Conservation (phyloP, 192 early-diverging fungal species). For the Linnemannia schmuckeri region DNA sequence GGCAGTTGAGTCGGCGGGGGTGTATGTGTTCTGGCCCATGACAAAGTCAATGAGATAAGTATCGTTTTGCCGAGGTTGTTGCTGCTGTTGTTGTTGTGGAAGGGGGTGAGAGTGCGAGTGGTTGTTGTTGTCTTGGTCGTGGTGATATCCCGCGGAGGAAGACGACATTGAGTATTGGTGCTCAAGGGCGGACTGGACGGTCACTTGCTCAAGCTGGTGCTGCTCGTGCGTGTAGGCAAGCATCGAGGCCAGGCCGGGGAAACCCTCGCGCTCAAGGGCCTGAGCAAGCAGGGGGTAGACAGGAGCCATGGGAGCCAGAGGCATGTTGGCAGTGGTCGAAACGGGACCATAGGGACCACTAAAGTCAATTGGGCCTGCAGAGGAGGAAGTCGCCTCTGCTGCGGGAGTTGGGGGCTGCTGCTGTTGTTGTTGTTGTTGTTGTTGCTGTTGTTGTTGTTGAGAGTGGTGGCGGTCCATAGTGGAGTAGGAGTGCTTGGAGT, state of each 20-base stretch:
- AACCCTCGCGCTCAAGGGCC: constrained; percentile 43
- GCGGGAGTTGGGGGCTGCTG: constrained; percentile 24
- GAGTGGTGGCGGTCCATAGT: constrained; percentile 19
- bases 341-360: constrained; percentile 4
- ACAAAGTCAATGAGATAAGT: constrained; percentile 39
- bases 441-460: constrained; percentile 21
- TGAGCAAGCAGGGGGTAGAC: constrained; percentile 40
- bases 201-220: constrained; percentile 43
- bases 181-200: constrained; percentile 30
- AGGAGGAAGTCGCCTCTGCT: constrained; percentile 20
- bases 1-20: constrained; percentile 7
- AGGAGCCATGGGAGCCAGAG: constrained; percentile 19
- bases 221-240: constrained; percentile 47
- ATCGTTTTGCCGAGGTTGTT: constrained; percentile 27
- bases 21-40: constrained; percentile 32
- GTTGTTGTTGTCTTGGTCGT: constrained; percentile 6
- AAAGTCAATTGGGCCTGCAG: constrained; percentile 39
- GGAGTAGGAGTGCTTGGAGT: neutral
- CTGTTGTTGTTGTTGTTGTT: constrained; percentile 1
- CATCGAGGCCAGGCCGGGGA: constrained; percentile 34
- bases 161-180: constrained; percentile 29
- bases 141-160: constrained; percentile 25
- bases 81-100: constrained; percentile 29
- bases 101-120: neutral
- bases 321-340: neutral